Evolutionary conservation across 2,329 filamentous ascomycete genomes (phyloP).

Genomic region (Fusarium pseudonygamai): DNA sequence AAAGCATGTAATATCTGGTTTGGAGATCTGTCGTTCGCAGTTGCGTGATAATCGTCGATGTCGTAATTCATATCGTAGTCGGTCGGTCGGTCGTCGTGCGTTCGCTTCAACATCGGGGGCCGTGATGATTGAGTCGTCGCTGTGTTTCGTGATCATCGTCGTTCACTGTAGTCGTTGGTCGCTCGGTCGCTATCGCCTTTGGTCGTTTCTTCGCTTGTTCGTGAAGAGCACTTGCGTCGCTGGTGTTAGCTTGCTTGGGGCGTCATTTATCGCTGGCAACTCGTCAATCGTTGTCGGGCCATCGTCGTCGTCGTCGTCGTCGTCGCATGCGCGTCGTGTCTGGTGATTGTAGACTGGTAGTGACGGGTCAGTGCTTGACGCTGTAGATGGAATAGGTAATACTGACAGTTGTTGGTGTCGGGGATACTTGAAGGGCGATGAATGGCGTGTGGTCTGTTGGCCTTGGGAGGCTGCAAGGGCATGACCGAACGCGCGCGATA

Average conservation of each 20-base stretch:
- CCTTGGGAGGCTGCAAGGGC: neutral
- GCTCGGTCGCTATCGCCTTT: neutral
- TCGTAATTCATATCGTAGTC: neutral
- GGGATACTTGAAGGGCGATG: neutral
- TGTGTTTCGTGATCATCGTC: neutral
- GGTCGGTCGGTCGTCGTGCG: neutral
- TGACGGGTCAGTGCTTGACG: neutral
- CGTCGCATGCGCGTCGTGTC: neutral
- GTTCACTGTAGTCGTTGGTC: neutral
- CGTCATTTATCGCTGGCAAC: neutral
- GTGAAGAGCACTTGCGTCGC: neutral
- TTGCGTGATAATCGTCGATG: neutral
- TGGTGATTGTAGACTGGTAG: neutral
- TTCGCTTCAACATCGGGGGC: neutral
- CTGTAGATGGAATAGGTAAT: neutral
- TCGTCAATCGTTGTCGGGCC: neutral
- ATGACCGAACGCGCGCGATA: neutral
- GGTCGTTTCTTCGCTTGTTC: neutral
- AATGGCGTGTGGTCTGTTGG: neutral
- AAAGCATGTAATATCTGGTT: neutral
- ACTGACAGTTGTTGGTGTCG: neutral
- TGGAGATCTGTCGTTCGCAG: neutral
- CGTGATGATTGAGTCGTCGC: neutral
- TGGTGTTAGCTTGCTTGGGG: neutral
- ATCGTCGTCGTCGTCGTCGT: neutral